A percentile compares a stretch with the other conserved stretches of the same genome.
Conservation (phyloP, 441 rosid genomes). For the Brassica hybrid region DNA sequence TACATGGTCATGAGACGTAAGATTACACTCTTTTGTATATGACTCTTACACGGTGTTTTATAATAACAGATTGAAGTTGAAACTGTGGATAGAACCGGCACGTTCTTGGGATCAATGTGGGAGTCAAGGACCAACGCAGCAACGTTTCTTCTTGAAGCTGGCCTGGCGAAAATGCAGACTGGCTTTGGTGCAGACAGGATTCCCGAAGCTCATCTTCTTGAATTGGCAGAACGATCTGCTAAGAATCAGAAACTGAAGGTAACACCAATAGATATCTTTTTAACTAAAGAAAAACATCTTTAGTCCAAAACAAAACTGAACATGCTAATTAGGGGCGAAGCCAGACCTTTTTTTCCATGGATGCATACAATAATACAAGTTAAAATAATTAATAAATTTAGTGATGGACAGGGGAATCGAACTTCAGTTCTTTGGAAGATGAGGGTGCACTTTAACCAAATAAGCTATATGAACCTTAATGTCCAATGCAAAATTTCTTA, state of each 20-base stretch:
- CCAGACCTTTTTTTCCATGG: no score
- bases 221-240: no score
- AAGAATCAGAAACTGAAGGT: no score
- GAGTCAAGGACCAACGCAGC: constrained; percentile 82
- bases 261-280: constrained; percentile 28
- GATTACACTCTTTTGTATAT: constrained; percentile 46
- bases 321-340: not conserved
- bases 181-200: constrained; percentile 86
- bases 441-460: no score
- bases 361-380: no score
- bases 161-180: constrained; percentile 88
- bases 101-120: constrained; percentile 98
- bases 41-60: not conserved
- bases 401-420: no score
- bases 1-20: constrained; percentile 65
- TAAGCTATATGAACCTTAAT: no score
- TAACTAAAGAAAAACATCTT: not conserved
- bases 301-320: constrained; percentile 1
- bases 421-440: no score
- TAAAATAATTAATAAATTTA: no score
- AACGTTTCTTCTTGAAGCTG: constrained; percentile 82
- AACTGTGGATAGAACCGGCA: constrained; percentile 93
- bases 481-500: no score
- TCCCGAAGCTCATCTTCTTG: constrained; percentile 83
- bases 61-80: constrained; percentile 83